Conservation (phyloP, 495 filamentous ascomycete species). For the Penicillium chermesinum region DNA sequence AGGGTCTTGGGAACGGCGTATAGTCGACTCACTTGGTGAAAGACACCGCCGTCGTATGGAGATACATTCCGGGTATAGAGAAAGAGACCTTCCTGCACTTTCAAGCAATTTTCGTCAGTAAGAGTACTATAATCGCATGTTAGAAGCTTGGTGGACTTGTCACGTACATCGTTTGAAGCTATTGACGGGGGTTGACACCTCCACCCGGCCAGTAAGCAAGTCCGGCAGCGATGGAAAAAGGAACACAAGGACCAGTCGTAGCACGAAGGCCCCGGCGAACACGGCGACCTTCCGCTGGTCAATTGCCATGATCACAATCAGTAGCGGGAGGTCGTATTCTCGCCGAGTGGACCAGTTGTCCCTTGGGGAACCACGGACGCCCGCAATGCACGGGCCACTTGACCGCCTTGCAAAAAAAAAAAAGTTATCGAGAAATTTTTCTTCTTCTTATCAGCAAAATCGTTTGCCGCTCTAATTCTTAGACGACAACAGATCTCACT, state of each 20-base stretch:
- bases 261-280: constrained; percentile 66
- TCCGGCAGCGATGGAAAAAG: constrained; percentile 81
- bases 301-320: constrained; percentile 47
- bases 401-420: constrained; percentile 27
- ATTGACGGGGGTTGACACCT: constrained; percentile 93
- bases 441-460: constrained; percentile 29
- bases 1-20: constrained; percentile 1
- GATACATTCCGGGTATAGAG: constrained; percentile 95
- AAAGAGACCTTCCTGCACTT: constrained; percentile 94
- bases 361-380: constrained; percentile 28
- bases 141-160: not conserved
- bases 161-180: constrained; percentile 92
- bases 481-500: constrained; percentile 15
- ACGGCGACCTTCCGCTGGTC: constrained; percentile 72
- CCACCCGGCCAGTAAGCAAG: constrained; percentile 82
- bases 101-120: no score
- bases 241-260: constrained; percentile 76
- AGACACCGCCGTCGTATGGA: constrained; percentile 95
- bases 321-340: constrained; percentile 3
- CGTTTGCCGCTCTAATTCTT: constrained; percentile 9
- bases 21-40: constrained; percentile 65
- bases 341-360: constrained; percentile 16
- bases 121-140: no score
- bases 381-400: constrained; percentile 35
- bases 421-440: constrained; percentile 39